Evolutionary conservation across 495 filamentous ascomycete species (phyloP).

Genomic region (Hypoxylon fuscum): DNA sequence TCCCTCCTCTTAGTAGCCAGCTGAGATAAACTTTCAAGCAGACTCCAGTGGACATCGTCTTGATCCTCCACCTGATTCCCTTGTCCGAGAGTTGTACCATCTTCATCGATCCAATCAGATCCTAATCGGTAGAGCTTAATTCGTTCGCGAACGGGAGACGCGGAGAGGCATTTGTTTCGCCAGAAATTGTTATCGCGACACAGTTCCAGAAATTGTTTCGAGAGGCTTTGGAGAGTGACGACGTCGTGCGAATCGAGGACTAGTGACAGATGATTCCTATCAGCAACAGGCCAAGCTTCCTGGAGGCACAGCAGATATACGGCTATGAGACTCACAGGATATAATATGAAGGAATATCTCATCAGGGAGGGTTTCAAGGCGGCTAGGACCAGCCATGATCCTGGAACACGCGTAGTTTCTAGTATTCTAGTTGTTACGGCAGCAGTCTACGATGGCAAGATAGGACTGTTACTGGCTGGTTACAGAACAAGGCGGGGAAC

Average conservation of each 20-base stretch:
- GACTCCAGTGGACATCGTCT: constrained; percentile 32
- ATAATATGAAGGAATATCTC: constrained; percentile 81
- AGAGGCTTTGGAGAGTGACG: constrained; percentile 75
- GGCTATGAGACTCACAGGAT: constrained; percentile 64
- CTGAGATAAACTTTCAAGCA: constrained; percentile 23
- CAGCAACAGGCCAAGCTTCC: not conserved
- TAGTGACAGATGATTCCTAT: constrained; percentile 41
- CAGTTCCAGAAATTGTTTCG: constrained; percentile 70
- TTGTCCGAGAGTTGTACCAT: constrained; percentile 45
- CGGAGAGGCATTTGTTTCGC: constrained; percentile 76
- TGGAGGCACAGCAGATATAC: not conserved
- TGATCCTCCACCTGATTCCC: constrained; percentile 35
- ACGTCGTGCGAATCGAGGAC: constrained; percentile 75
- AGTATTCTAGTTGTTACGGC: not conserved
- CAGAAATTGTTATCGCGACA: constrained; percentile 80
- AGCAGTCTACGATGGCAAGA: constrained; percentile 4
- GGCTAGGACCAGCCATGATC: constrained; percentile 31
- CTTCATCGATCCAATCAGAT: constrained; percentile 46
- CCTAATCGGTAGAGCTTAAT: constrained; percentile 51
- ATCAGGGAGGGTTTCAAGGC: constrained; percentile 69
- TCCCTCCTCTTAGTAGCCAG: constrained; percentile 46
- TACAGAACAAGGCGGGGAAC: not conserved
- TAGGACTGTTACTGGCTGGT: not conserved
- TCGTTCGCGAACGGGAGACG: constrained; percentile 65
- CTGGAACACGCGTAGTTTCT: no score